Evolutionary conservation across 2,329 filamentous ascomycete species (phyloP).

Genomic region (Xylariaceae sp.): DNA sequence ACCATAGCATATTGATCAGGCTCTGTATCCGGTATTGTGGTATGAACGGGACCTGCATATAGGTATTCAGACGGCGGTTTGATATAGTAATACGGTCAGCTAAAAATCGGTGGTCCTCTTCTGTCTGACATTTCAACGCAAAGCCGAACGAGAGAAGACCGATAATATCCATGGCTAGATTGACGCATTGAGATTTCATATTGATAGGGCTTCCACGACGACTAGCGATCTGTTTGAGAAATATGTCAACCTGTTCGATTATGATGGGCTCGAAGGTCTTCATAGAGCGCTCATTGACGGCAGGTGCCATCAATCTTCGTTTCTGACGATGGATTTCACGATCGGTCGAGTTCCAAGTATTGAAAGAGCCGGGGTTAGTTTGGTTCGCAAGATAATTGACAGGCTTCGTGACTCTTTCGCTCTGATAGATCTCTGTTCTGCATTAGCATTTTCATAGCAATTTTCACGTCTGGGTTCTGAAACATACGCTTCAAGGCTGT

Average conservation of each 20-base stretch:
- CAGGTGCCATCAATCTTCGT: constrained; percentile 16
- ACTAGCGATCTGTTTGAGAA: constrained; percentile 9
- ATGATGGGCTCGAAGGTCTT: constrained; percentile 20
- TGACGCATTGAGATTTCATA: constrained; percentile 11
- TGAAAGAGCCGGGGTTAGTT: constrained; percentile 5
- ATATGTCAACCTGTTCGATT: constrained; percentile 17
- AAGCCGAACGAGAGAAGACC: constrained; percentile 19
- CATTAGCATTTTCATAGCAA: background rate
- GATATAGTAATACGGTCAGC: constrained; percentile 8
- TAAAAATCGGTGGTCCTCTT: constrained; percentile 15
- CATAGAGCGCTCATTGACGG: constrained; percentile 17
- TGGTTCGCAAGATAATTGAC: constrained; percentile 14
- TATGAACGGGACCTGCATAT: constrained; percentile 15
- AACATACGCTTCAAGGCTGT: constrained; percentile 14
- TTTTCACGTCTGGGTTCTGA: background rate
- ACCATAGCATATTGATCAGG: constrained; percentile 10
- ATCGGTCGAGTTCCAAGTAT: constrained; percentile 16
- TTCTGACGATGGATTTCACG: constrained; percentile 14
- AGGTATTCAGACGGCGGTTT: constrained; percentile 13
- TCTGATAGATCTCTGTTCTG: constrained; percentile 17
- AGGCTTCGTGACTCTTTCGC: constrained; percentile 16
- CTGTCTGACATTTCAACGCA: constrained; percentile 12
- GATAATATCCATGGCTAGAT: constrained; percentile 17
- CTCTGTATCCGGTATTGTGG: constrained; percentile 9
- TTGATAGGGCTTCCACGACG: constrained; percentile 6